Evolutionary conservation across 2,329 filamentous ascomycete genomes (phyloP).

Genomic region (Alternaria consortialis): DNA sequence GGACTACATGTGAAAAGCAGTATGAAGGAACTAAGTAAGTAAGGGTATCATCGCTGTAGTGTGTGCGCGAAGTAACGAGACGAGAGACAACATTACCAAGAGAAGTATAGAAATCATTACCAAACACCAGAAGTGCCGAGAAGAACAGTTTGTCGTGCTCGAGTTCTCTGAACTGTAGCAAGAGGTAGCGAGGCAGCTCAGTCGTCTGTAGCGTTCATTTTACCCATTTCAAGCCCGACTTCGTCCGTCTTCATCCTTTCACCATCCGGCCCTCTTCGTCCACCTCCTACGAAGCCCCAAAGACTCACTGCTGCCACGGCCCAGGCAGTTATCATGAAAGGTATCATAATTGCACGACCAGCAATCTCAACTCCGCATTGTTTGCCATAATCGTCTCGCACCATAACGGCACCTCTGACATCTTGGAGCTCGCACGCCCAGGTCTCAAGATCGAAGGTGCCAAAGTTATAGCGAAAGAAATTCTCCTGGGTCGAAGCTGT

Average conservation of each 20-base stretch:
- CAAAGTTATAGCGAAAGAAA: conserved; percentile 42
- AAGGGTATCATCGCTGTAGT: background rate
- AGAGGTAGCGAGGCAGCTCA: background rate
- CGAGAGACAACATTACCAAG: background rate
- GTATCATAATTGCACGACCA: conserved; percentile 41
- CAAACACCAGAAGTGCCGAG: background rate
- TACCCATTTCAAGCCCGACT: conserved; percentile 41
- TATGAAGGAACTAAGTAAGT: background rate
- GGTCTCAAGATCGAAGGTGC: conserved; percentile 49
- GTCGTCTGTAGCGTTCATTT: conserved; percentile 29
- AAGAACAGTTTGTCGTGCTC: background rate
- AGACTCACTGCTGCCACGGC: conserved; percentile 29
- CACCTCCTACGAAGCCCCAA: conserved; percentile 36
- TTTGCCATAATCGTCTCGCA: conserved; percentile 36
- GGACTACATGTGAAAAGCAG: background rate
- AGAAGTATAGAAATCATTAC: background rate
- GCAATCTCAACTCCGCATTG: conserved; percentile 45
- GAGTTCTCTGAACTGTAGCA: background rate
- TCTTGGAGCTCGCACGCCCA: conserved; percentile 46
- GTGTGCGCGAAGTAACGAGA: background rate
- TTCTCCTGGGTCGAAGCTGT: conserved; percentile 12
- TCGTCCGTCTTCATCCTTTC: conserved; percentile 41
- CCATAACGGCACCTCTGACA: conserved; percentile 33
- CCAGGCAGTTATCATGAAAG: conserved; percentile 37
- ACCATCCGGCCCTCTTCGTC: conserved; percentile 27